A percentile compares a stretch with the other conserved stretches of the same genome.
These are phyloP conservation scores for Fragosphaeria purpurea DNA, from an alignment of 2,329 filamentous ascomycete genomes.

Conservation along the genomic window DNA sequence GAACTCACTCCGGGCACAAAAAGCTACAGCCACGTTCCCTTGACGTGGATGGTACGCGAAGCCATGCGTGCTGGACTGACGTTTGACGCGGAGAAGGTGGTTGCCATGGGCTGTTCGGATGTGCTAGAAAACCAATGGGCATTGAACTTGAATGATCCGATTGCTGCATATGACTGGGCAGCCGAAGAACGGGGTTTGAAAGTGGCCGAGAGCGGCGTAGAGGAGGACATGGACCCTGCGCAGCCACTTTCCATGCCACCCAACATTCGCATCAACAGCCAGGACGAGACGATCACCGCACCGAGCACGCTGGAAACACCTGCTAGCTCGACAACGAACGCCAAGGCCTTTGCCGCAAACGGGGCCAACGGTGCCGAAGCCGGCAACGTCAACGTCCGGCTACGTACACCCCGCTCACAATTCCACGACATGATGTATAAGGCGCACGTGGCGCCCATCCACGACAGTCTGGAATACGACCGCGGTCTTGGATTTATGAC, in stretches of 20 bases:
- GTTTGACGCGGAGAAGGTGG: conserved; percentile 60
- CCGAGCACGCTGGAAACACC: conserved; percentile 8
- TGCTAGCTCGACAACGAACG: conserved; percentile 8
- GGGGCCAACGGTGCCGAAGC: conserved; percentile 4
- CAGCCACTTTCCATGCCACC: conserved; percentile 12
- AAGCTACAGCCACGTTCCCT: conserved; percentile 53
- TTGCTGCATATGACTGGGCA: not conserved
- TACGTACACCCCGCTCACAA: conserved; percentile 13
- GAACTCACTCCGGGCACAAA: conserved; percentile 45
- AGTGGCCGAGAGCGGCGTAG: not conserved
- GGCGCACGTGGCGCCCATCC: conserved; percentile 47
- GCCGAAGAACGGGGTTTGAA: not conserved
- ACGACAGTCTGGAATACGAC: conserved; percentile 60
- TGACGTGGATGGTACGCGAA: conserved; percentile 57
- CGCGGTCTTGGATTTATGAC: conserved; percentile 45
- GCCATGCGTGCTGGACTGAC: conserved; percentile 53
- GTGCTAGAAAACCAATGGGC: conserved; percentile 21
- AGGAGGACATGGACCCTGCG: not conserved
- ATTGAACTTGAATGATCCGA: not conserved
- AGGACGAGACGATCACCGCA: conserved; percentile 14
- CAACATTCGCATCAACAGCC: conserved; percentile 25
- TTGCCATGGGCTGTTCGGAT: conserved; percentile 52
- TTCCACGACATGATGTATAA: conserved; percentile 51
- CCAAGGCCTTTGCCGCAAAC: not conserved
- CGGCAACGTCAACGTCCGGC: conserved; percentile 3